A percentile compares a stretch with the other conserved stretches of the same genome.
These are phyloP conservation scores for Calonectria fujianensis DNA, from an alignment of 2,329 filamentous ascomycete species.

Conservation along the genomic window DNA sequence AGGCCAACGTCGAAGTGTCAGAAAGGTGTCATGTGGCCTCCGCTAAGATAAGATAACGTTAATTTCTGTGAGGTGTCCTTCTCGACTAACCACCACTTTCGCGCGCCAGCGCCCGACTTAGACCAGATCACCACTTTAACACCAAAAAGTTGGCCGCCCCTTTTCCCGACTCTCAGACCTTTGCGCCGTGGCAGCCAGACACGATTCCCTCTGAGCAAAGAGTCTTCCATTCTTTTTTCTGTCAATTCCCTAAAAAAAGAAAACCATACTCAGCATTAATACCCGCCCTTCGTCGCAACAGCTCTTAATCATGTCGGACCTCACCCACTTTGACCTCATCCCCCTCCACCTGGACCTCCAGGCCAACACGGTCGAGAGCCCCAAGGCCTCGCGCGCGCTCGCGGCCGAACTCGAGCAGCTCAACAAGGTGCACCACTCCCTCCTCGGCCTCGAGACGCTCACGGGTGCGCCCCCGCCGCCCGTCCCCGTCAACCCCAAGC, in stretches of 20 bases:
- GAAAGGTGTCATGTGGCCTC: conserved; percentile 58
- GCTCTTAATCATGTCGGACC: conserved; percentile 69
- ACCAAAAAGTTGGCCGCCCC: conserved; percentile 11
- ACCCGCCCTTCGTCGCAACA: conserved; percentile 24
- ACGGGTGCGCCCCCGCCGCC: conserved; percentile 87
- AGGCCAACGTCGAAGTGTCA: conserved; percentile 25
- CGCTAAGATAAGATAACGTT: conserved; percentile 61
- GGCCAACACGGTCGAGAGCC: conserved; percentile 81
- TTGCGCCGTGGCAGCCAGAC: conserved; percentile 8
- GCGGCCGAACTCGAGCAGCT: conserved; percentile 81
- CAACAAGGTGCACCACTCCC: conserved; percentile 85
- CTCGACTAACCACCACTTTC: conserved; percentile 32
- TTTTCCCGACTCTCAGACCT: conserved; percentile 3
- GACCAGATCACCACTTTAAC: conserved; percentile 36
- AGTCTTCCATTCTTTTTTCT: neutral
- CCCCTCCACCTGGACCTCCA: conserved; percentile 88
- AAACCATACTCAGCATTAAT: too few species aligned
- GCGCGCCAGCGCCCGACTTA: conserved; percentile 14
- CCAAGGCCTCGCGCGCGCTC: conserved; percentile 70
- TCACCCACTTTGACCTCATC: conserved; percentile 87
- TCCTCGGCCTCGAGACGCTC: conserved; percentile 75
- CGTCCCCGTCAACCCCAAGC: conserved; percentile 93
- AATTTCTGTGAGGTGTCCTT: conserved; percentile 59
- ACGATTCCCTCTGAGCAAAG: conserved; percentile 3
- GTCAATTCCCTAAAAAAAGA: neutral